phyloP scores from a whole-genome alignment of 805 yeast species.

The Ogataea parapolymorpha region DNA sequence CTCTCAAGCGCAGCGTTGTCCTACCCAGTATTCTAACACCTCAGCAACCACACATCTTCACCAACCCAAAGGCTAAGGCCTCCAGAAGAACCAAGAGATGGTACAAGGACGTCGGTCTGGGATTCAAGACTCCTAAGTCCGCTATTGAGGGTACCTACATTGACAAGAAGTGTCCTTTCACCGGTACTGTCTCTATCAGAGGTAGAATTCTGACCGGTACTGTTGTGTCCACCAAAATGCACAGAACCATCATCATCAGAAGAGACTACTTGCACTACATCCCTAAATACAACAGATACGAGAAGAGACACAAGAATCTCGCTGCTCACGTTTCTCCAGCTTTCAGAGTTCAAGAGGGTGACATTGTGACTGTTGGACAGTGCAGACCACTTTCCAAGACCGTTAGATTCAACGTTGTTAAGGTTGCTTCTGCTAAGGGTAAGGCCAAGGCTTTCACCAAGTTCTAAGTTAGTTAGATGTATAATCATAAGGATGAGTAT shows the following conservation, averaged over 20 bases:
- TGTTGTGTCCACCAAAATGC: slow-evolving; percentile 99
- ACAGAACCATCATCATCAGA: slow-evolving; percentile 99
- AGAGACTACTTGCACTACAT: slow-evolving; percentile 99
- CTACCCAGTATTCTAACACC: slow-evolving; percentile 12
- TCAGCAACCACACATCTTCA: slow-evolving; percentile 99
- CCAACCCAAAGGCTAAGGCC: slow-evolving; percentile 99
- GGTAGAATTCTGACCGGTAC: slow-evolving; percentile 99
- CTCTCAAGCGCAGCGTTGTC: neutral
- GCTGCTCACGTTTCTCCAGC: slow-evolving; percentile 99
- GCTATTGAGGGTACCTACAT: slow-evolving; percentile 99
- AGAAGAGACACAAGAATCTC: slow-evolving; percentile 99
- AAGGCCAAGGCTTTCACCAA: slow-evolving; percentile 94
- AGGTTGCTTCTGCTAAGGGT: slow-evolving; percentile 86
- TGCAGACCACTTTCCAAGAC: slow-evolving; percentile 99
- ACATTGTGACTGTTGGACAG: slow-evolving; percentile 98
- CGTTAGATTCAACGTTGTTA: slow-evolving; percentile 98
- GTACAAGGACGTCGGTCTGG: slow-evolving; percentile 99
- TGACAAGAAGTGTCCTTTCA: slow-evolving; percentile 99
- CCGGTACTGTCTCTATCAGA: slow-evolving; percentile 95
- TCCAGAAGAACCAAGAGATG: slow-evolving; percentile 99
- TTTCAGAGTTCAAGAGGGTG: slow-evolving; percentile 99
- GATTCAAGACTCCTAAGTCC: slow-evolving; percentile 99
- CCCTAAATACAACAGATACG: slow-evolving; percentile 99
- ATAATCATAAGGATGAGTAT: slow-evolving; percentile 10
- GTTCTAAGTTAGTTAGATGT: slow-evolving; percentile 58